Evolutionary conservation across 2,329 filamentous ascomycete genomes (phyloP).

Genomic region (Exophiala xenobiotica): DNA sequence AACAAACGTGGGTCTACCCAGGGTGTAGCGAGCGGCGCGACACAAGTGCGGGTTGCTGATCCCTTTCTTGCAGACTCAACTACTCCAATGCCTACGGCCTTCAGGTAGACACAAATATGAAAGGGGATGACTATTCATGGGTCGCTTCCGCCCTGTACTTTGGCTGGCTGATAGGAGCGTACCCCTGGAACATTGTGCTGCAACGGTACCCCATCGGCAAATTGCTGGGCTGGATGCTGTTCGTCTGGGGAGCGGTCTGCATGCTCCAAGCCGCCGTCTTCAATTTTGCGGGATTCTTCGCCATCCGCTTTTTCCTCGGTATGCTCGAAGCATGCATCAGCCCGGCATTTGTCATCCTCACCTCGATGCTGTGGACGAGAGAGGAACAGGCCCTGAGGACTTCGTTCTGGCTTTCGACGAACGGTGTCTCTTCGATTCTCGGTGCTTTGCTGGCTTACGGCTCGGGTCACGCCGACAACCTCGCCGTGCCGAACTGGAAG

Average conservation of each 20-base stretch:
- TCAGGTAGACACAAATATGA: slow-evolving; percentile 43
- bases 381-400: slow-evolving; percentile 40
- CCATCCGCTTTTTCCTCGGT: slow-evolving; percentile 49
- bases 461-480: slow-evolving; percentile 36
- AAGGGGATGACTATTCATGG: slow-evolving; percentile 46
- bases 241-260: slow-evolving; percentile 45
- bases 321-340: slow-evolving; percentile 39
- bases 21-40: neutral
- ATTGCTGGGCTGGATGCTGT: slow-evolving; percentile 42
- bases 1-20: slow-evolving; percentile 28
- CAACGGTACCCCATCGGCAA: slow-evolving; percentile 46
- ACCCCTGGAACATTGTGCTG: slow-evolving; percentile 43
- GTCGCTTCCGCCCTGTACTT: slow-evolving; percentile 47
- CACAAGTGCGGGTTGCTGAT: neutral
- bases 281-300: slow-evolving; percentile 45
- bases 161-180: slow-evolving; percentile 43
- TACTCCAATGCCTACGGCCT: slow-evolving; percentile 46
- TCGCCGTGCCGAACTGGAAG: slow-evolving; percentile 34
- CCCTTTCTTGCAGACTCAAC: slow-evolving; percentile 32
- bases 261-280: slow-evolving; percentile 40
- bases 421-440: slow-evolving; percentile 40
- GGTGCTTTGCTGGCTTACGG: slow-evolving; percentile 40
- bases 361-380: slow-evolving; percentile 41
- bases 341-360: slow-evolving; percentile 36
- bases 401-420: slow-evolving; percentile 39